phyloP scores from a whole-genome alignment of 169 alveolate genomes.

The Eimeria sp. region DNA sequence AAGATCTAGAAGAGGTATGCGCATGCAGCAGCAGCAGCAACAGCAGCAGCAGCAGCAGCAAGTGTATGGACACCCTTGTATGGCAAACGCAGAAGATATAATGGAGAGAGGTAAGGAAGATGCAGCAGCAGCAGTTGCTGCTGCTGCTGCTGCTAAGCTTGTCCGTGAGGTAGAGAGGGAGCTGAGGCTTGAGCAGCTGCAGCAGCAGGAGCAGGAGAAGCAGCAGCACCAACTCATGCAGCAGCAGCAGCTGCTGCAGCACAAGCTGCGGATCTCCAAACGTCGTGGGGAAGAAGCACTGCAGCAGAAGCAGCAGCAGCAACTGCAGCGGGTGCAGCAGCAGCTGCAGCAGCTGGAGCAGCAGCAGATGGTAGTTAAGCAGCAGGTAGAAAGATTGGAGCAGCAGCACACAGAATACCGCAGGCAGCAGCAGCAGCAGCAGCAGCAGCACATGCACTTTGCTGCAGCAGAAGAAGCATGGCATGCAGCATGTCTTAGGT shows the following conservation, averaged over 20 bases:
- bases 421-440: conserved; percentile 51
- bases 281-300: not conserved
- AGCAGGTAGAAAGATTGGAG: not conserved
- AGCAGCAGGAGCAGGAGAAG: conserved; percentile 60
- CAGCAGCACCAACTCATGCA: conserved; percentile 8
- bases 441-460: conserved; percentile 21
- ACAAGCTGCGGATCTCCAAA: not conserved
- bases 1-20: not conserved
- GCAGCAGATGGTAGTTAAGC: conserved; percentile 4
- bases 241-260: conserved; percentile 1
- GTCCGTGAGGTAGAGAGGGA: not conserved
- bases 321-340: conserved; percentile 10
- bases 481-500: not conserved
- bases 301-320: not conserved
- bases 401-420: not conserved
- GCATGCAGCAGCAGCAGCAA: conserved; percentile 9
- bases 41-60: conserved; percentile 61
- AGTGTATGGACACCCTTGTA: conserved; percentile 40
- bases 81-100: not conserved
- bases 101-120: conserved; percentile 21
- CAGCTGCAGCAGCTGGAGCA: conserved; percentile 38
- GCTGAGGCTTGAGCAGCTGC: conserved; percentile 34
- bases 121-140: conserved; percentile 63
- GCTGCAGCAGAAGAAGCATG: conserved; percentile 43
- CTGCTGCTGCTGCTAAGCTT: conserved; percentile 16